Evolutionary conservation across 495 filamentous ascomycete genomes (phyloP), one percentile per base, ranked within the genome.

Genomic region (Aspergillus steynii): DNA sequence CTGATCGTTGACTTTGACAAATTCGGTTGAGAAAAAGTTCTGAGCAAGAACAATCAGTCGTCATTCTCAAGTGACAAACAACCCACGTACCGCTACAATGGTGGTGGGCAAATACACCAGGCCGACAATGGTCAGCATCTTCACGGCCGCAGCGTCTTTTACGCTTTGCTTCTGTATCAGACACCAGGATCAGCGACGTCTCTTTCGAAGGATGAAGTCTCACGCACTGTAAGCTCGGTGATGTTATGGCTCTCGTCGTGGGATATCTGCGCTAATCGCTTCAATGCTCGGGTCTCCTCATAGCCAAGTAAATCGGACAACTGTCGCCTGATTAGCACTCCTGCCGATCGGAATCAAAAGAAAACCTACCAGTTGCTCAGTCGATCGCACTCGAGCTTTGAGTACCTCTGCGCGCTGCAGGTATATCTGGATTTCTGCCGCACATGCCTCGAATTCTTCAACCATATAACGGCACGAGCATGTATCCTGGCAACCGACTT

Each of bases 11-110:
- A 46, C 46, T 59, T 59, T 49, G 1, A 77, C 66, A 37, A 76
- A 73, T 53, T 73, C 59, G 1, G 64, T 77, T 2, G 75, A 77
- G 45, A 77, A 77, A 45, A 77, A 75, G 28, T 67, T 72, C 75
- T 77, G 45, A 12, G 10, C 20, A 42, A 20, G 25, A 1, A 0
- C 29, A 15, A 37, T 56, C 26, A 54, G 58, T 51, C 20, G n/a
- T 5, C 47, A 9, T 29, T 49, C 29, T 25, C 14, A 46, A 20
- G 8, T 27, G 15, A 1, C 12, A 52, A 29, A 6, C 34, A 28
- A 29, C 14, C 29, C 29, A 53, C 73, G 42, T 55, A 76, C 75
- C 5, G 72, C 68, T 28, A 78, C 72, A 25, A 75, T 65, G 0
- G 74, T 74, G 4, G 66, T 58, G 0, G 75, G 75, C 9, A 78